Evolutionary conservation across 1,284 basidiomycete species (phyloP).

Genomic region (Termitomyces sp.): DNA sequence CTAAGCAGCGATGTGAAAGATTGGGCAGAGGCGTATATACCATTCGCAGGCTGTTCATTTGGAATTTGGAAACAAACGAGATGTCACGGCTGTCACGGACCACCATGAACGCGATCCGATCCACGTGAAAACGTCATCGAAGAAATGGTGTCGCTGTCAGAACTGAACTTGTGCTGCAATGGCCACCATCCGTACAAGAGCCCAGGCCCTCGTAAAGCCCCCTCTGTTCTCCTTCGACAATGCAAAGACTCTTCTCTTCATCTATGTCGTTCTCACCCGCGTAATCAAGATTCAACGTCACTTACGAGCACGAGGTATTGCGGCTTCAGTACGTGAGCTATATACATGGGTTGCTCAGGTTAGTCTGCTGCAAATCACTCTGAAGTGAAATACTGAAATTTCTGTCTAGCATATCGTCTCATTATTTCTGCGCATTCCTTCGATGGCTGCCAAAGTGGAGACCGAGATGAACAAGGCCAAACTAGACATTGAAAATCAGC

Average conservation of each 20-base stretch:
- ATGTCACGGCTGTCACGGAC: constrained; percentile 8
- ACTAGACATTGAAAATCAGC: constrained; percentile 59
- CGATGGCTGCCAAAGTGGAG: constrained; percentile 62
- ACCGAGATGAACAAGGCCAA: constrained; percentile 67
- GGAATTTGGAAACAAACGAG: background rate
- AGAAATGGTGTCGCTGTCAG: background rate
- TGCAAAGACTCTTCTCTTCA: constrained; percentile 56
- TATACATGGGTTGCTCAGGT: constrained; percentile 58
- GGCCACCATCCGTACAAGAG: constrained; percentile 14
- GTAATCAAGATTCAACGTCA: constrained; percentile 57
- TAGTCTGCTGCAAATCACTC: constrained; percentile 13
- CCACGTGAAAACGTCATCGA: constrained; percentile 9
- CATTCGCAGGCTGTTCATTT: constrained; percentile 48
- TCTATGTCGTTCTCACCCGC: constrained; percentile 56
- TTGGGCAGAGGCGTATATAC: constrained; percentile 24
- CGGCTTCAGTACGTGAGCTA: constrained; percentile 45
- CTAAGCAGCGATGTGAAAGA: background rate
- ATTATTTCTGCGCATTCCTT: constrained; percentile 64
- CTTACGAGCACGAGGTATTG: constrained; percentile 68
- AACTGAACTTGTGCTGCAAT: constrained; percentile 3
- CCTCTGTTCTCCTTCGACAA: constrained; percentile 34
- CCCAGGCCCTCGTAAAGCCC: constrained; percentile 11
- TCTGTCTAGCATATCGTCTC: constrained; percentile 48
- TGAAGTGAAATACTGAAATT: background rate
- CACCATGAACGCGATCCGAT: constrained; percentile 1